Evolutionary conservation across 331 rosid species (phyloP).

Genomic region (Rhamnella rubrinervis): DNA sequence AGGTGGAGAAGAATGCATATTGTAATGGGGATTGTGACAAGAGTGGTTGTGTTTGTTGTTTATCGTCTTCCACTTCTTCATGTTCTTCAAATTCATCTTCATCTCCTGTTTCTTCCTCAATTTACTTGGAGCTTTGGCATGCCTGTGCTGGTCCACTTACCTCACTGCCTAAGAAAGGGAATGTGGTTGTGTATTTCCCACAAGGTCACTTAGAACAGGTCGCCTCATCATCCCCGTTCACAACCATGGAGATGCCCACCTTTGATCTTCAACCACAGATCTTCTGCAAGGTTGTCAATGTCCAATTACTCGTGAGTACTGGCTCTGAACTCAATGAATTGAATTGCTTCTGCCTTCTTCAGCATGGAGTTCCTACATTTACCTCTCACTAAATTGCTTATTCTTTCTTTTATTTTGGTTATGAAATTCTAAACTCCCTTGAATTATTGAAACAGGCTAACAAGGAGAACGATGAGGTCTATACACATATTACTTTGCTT

Average conservation of each 20-base stretch:
- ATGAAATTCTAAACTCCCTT: slow-evolving; percentile 12
- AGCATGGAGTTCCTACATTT: slow-evolving; percentile 19
- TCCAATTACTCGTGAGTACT: slow-evolving; percentile 79
- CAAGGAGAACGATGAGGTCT: slow-evolving; percentile 97
- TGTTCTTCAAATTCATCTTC: slow-evolving; percentile 68
- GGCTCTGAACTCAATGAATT: neutral
- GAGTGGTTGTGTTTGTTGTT: slow-evolving; percentile 51
- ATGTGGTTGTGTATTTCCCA: slow-evolving; percentile 91
- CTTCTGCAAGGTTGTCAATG: slow-evolving; percentile 78
- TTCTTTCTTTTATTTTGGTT: slow-evolving; percentile 13
- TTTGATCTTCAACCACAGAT: slow-evolving; percentile 87
- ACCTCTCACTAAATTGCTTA: slow-evolving; percentile 3
- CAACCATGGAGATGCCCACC: slow-evolving; percentile 63
- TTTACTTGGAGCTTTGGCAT: slow-evolving; percentile 87
- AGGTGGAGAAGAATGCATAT: slow-evolving; percentile 57
- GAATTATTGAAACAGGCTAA: slow-evolving; percentile 64
- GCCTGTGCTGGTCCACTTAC: slow-evolving; percentile 98
- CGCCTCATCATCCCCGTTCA: slow-evolving; percentile 65
- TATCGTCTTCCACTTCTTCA: slow-evolving; percentile 67
- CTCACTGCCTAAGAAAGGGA: slow-evolving; percentile 85
- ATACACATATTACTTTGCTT: slow-evolving; percentile 76
- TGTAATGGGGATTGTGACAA: slow-evolving; percentile 72
- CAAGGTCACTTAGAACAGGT: slow-evolving; percentile 90
- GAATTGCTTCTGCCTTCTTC: slow-evolving; percentile 17
- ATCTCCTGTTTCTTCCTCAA: slow-evolving; percentile 58